Percentiles rank a stretch among this genome's conserved stretches.
These are phyloP conservation scores for Lachnellula cervina DNA, from an alignment of 2,329 filamentous ascomycete species.

Conservation along the genomic window DNA sequence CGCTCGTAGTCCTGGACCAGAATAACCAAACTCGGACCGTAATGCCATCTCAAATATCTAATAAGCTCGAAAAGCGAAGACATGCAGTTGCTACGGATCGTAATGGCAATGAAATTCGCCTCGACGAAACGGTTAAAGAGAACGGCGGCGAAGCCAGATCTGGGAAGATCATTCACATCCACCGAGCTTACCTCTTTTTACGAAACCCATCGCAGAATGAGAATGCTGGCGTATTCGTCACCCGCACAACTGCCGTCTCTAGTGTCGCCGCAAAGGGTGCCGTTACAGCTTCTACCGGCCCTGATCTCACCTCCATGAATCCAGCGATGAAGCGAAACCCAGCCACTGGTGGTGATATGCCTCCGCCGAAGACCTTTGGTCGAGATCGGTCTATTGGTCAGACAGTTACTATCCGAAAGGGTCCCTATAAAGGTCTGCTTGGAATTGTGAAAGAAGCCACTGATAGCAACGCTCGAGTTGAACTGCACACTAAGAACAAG, in stretches of 20 bases:
- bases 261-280: constrained; percentile 92
- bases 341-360: constrained; percentile 46
- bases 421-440: constrained; percentile 85
- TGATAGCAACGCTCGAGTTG: constrained; percentile 78
- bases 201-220: constrained; percentile 80
- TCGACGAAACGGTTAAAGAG: constrained; percentile 90
- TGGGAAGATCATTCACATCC: constrained; percentile 88
- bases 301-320: constrained; percentile 88
- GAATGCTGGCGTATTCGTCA: constrained; percentile 86
- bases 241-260: constrained; percentile 76
- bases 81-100: constrained; percentile 87
- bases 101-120: constrained; percentile 86
- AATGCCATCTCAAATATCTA: constrained; percentile 86
- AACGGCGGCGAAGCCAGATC: constrained; percentile 77
- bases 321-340: constrained; percentile 74
- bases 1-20: constrained; percentile 84
- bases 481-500: constrained; percentile 92
- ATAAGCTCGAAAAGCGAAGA: constrained; percentile 77
- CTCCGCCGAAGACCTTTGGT: constrained; percentile 68
- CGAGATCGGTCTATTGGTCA: constrained; percentile 84
- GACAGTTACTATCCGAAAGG: constrained; percentile 82
- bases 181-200: constrained; percentile 87
- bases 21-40: constrained; percentile 76
- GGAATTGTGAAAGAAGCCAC: constrained; percentile 96
- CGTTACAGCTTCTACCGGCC: constrained; percentile 53